Conservation (phyloP, 2,329 filamentous ascomycete species). For the Coleophoma crateriformis region DNA sequence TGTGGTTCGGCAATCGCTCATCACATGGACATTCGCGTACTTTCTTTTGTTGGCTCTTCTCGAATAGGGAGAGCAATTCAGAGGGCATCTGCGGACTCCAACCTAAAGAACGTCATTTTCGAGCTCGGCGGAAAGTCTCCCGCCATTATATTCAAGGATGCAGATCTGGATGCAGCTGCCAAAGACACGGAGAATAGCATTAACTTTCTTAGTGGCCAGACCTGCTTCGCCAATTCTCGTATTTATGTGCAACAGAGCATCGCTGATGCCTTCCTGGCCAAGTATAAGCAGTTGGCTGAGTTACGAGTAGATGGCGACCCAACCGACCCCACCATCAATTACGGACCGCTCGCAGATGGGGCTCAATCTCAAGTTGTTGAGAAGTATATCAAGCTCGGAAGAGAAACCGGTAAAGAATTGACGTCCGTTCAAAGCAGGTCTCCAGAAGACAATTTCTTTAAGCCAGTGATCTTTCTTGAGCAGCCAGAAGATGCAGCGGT, state of each 20-base stretch:
- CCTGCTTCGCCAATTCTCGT: conserved; percentile 53
- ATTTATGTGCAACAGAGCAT: conserved; percentile 51
- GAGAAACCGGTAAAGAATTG: conserved; percentile 31
- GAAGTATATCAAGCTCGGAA: conserved; percentile 34
- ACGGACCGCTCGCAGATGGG: conserved; percentile 38
- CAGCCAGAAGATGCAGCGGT: conserved; percentile 64
- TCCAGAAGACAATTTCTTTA: conserved; percentile 30
- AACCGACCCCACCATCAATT: conserved; percentile 33
- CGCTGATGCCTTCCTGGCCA: conserved; percentile 33
- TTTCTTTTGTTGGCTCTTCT: conserved; percentile 33
- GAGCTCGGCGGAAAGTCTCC: conserved; percentile 36
- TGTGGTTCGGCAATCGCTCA: conserved; percentile 27
- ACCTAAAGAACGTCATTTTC: conserved; percentile 34
- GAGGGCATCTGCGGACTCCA: conserved; percentile 29
- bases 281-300: conserved; percentile 28
- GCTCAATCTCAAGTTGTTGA: conserved; percentile 37
- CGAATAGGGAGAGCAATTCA: conserved; percentile 30
- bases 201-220: conserved; percentile 54
- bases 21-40: conserved; percentile 30
- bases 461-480: conserved; percentile 62
- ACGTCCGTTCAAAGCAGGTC: conserved; percentile 29
- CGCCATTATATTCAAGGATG: conserved; percentile 34
- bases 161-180: conserved; percentile 33
- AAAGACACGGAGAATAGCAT: conserved; percentile 42
- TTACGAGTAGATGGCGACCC: conserved; percentile 33